A percentile compares a stretch with the other conserved stretches of the same genome.
These are phyloP conservation scores for Phoenix roebelenii DNA, from an alignment of 176 grass and related monocot genomes.

Conservation along the genomic window DNA sequence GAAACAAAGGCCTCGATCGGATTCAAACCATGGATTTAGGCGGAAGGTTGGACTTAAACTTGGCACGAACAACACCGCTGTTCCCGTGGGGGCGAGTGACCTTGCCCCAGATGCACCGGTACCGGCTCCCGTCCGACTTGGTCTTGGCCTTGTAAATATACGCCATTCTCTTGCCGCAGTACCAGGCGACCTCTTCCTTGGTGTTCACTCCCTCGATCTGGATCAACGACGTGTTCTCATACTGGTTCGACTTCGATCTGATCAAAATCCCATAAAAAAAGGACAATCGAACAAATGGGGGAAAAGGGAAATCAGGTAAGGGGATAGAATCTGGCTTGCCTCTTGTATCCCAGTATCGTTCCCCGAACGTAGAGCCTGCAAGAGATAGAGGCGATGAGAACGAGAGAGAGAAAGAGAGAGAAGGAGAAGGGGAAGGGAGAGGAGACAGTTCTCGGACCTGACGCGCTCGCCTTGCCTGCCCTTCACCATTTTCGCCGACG, in stretches of 20 bases:
- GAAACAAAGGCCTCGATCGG: too few species aligned
- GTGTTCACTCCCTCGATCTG: constrained; percentile 14
- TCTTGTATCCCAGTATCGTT: constrained; percentile 7
- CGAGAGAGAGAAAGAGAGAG: not conserved
- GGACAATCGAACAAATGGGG: not conserved
- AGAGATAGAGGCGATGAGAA: not conserved
- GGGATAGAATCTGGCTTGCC: not conserved
- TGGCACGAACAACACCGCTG: constrained; percentile 6
- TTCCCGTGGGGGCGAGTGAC: constrained; percentile 8
- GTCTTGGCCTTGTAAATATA: constrained; percentile 8
- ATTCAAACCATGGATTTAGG: constrained; percentile 4
- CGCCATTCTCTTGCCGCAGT: constrained; percentile 9
- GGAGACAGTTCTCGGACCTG: not conserved
- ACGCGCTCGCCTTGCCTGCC: constrained; percentile 1
- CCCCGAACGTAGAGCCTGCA: constrained; percentile 6
- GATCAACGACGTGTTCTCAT: constrained; percentile 7
- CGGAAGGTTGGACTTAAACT: constrained; percentile 9
- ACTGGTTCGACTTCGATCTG: constrained; percentile 13
- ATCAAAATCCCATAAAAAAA: not conserved
- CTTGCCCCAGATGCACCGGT: constrained; percentile 11
- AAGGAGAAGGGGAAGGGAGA: not conserved
- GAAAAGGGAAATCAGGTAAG: not conserved
- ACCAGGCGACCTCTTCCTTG: constrained; percentile 9
- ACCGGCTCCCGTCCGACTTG: constrained; percentile 1
- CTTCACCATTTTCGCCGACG: constrained; percentile 9